Percentiles rank a stretch among this genome's conserved stretches.
phyloP scores from a whole-genome alignment of 306 rosid genomes.

The Castanea sativa region DNA sequence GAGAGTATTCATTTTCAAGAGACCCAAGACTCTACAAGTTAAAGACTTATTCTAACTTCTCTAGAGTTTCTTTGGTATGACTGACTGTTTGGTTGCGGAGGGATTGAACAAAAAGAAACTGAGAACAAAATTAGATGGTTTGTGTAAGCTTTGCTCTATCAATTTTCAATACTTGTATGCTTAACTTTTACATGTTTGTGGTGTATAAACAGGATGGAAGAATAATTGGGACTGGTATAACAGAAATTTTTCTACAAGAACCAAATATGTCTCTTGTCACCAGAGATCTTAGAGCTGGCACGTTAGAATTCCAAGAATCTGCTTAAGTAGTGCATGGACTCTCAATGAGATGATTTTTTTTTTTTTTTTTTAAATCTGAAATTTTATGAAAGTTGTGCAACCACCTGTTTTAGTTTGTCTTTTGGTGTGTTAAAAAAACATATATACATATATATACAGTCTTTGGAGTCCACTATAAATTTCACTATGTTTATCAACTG shows the following conservation, averaged over 20 bases:
- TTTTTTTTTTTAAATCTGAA: background rate
- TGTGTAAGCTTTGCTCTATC: background rate
- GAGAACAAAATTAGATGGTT: background rate
- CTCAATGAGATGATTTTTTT: constrained; percentile 1
- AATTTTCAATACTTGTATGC: background rate
- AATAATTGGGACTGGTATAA: constrained; percentile 9
- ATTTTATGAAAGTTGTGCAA: background rate
- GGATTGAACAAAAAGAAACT: background rate
- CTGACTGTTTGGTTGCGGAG: background rate
- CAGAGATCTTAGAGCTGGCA: constrained; percentile 26
- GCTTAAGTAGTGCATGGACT: background rate
- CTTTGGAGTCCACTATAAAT: background rate
- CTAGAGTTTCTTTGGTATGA: too few species aligned
- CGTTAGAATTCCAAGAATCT: constrained; percentile 20
- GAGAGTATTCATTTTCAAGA: too few species aligned
- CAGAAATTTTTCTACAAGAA: constrained; percentile 14
- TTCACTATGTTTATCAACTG: background rate
- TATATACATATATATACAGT: too few species aligned
- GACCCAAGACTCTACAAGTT: too few species aligned
- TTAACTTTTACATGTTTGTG: background rate
- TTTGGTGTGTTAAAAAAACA: too few species aligned
- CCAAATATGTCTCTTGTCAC: constrained; percentile 26
- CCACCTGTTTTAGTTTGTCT: background rate
- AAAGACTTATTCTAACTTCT: too few species aligned
- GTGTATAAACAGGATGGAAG: constrained; percentile 25